A percentile compares a stretch with the other conserved stretches of the same genome.
These are phyloP conservation scores for Mortierella antarctica DNA, from an alignment of 192 early-diverging fungal genomes.

Conservation along the genomic window DNA sequence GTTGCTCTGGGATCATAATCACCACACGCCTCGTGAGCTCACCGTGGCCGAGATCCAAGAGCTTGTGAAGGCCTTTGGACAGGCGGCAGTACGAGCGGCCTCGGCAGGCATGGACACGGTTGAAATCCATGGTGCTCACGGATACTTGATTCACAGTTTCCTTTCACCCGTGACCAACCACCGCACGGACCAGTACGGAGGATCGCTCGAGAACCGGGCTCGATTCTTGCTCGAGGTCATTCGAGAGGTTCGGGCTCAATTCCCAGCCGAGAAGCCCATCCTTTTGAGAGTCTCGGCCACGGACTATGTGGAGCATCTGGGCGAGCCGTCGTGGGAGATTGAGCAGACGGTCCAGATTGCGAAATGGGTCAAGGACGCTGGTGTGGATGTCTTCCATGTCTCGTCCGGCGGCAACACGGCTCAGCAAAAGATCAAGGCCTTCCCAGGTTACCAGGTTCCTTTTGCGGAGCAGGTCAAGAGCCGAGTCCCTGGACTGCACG, in stretches of 20 bases:
- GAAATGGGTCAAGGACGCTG: conserved; percentile 65
- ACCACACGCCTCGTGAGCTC: conserved; percentile 65
- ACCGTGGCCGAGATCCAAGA: conserved; percentile 71
- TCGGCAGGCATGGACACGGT: conserved; percentile 87
- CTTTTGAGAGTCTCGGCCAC: conserved; percentile 83
- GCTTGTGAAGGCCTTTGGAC: conserved; percentile 69
- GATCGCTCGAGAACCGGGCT: conserved; percentile 85
- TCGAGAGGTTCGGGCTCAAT: conserved; percentile 67
- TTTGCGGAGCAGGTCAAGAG: conserved; percentile 74
- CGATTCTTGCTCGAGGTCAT: conserved; percentile 65
- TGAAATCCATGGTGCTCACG: conserved; percentile 92
- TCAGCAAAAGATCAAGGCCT: conserved; percentile 55
- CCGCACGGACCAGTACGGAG: conserved; percentile 92
- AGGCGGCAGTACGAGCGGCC: conserved; percentile 74
- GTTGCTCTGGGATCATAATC: conserved; percentile 46
- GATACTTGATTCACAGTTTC: conserved; percentile 86
- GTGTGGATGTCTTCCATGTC: conserved; percentile 89
- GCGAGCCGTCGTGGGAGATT: conserved; percentile 69
- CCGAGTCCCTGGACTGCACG: conserved; percentile 59
- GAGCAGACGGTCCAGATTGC: conserved; percentile 78
- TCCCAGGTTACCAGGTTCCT: conserved; percentile 73
- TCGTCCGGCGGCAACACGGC: conserved; percentile 82
- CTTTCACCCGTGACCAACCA: conserved; percentile 81
- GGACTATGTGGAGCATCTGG: conserved; percentile 68
- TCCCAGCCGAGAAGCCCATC: conserved; percentile 69